Conservation (phyloP, 2,329 filamentous ascomycete genomes). For the Macrophomina phaseolina region DNA sequence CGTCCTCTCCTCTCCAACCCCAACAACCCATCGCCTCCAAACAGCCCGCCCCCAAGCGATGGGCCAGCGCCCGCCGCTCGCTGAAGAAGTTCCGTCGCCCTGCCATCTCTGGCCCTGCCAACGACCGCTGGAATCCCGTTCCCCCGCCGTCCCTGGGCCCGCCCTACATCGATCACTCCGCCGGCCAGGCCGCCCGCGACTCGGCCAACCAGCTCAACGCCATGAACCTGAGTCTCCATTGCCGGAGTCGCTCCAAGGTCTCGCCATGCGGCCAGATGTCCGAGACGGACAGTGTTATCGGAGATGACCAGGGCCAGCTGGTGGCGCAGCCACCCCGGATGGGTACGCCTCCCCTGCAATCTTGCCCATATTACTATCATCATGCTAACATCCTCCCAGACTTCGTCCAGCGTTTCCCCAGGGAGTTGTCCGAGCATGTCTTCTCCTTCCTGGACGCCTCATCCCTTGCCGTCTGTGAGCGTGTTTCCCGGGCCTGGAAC, state of each 20-base stretch:
- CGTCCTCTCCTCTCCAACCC: constrained; percentile 21
- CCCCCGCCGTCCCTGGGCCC: constrained; percentile 31
- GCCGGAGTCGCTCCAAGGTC: constrained; percentile 25
- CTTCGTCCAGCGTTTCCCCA: constrained; percentile 60
- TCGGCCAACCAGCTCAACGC: constrained; percentile 26
- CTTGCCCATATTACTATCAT: constrained; percentile 10
- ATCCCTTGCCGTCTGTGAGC: constrained; percentile 61
- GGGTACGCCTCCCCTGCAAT: constrained; percentile 23
- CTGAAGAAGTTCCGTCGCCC: constrained; percentile 33
- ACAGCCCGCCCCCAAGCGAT: constrained; percentile 22
- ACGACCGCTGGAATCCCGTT: constrained; percentile 37
- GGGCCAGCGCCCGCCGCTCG: constrained; percentile 26
- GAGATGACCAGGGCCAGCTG: constrained; percentile 27
- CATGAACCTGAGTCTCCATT: constrained; percentile 19
- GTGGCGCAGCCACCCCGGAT: constrained; percentile 24
- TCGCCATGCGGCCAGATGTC: constrained; percentile 23
- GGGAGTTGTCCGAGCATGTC: constrained; percentile 64
- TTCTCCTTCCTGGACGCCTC: constrained; percentile 65
- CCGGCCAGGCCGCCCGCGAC: constrained; percentile 25
- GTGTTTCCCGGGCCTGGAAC: constrained; percentile 64
- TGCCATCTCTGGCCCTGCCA: constrained; percentile 37
- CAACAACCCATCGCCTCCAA: constrained; percentile 13
- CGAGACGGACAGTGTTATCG: constrained; percentile 28
- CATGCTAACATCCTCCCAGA: constrained; percentile 45
- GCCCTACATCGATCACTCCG: constrained; percentile 22